Evolutionary conservation across 2,329 filamentous ascomycete genomes (phyloP).

Genomic region (Aureobasidium sp.): DNA sequence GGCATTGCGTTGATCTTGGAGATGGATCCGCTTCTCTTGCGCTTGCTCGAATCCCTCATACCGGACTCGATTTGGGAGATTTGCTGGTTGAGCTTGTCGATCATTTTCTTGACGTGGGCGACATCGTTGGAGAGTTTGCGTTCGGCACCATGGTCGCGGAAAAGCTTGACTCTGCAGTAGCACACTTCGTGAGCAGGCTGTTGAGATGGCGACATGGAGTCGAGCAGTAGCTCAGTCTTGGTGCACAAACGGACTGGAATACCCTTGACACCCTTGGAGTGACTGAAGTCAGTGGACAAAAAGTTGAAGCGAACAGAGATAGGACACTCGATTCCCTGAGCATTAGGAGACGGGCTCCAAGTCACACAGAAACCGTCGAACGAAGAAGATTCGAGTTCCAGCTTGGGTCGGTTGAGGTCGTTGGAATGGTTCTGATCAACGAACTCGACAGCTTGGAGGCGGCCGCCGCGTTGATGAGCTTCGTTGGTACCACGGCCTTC

Average conservation of each 20-base stretch:
- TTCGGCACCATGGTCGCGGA: constrained; percentile 92
- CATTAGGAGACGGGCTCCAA: constrained; percentile 63
- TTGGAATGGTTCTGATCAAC: constrained; percentile 61
- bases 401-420: constrained; percentile 37
- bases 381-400: constrained; percentile 56
- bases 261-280: constrained; percentile 96
- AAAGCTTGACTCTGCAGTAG: constrained; percentile 95
- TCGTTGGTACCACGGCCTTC: constrained; percentile 94
- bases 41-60: constrained; percentile 53
- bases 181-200: constrained; percentile 60
- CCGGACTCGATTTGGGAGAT: constrained; percentile 67
- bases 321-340: constrained; percentile 66
- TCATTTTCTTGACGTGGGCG: constrained; percentile 90
- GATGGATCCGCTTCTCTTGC: constrained; percentile 51
- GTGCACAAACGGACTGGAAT: constrained; percentile 89
- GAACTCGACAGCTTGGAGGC: constrained; percentile 89
- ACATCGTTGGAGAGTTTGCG: constrained; percentile 92
- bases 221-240: constrained; percentile 67
- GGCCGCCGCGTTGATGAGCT: constrained; percentile 86
- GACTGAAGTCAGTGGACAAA: constrained; percentile 94
- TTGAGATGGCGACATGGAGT: constrained; percentile 40
- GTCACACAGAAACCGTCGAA: constrained; percentile 92
- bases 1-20: constrained; percentile 41
- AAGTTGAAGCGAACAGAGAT: constrained; percentile 97
- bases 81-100: constrained; percentile 93